Conservation (phyloP, 805 yeast species). For the Maudiozyma bulderi region DNA sequence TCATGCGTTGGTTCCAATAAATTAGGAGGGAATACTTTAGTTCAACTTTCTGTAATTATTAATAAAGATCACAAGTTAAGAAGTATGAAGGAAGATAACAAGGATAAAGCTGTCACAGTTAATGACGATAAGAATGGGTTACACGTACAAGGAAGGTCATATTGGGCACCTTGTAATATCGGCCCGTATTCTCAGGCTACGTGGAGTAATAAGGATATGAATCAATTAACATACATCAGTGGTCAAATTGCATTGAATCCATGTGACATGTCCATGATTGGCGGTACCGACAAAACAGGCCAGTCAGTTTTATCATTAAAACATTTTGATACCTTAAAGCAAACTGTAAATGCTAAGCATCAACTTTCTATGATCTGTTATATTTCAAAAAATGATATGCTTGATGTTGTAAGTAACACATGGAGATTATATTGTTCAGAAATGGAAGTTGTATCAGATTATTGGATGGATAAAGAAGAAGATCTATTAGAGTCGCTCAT, state of each 20-base stretch:
- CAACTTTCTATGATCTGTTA: slow-evolving; percentile 48
- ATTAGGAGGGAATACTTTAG: slow-evolving; percentile 17
- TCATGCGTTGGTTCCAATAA: slow-evolving; percentile 64
- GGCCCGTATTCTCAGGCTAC: slow-evolving; percentile 94
- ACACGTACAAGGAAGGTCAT: slow-evolving; percentile 87
- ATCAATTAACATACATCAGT: slow-evolving; percentile 52
- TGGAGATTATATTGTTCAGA: slow-evolving; percentile 39
- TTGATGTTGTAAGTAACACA: slow-evolving; percentile 26
- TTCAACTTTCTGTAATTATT: slow-evolving; percentile 53
- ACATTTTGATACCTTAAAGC: slow-evolving; percentile 57
- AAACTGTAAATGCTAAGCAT: slow-evolving; percentile 38
- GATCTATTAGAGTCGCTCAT: slow-evolving; percentile 30
- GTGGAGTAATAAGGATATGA: slow-evolving; percentile 33
- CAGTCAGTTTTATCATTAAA: slow-evolving; percentile 57
- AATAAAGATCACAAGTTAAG: slow-evolving; percentile 14
- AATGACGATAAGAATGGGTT: slow-evolving; percentile 48
- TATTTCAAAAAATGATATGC: slow-evolving; percentile 31
- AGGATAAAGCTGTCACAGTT: neutral
- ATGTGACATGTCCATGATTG: slow-evolving; percentile 44
- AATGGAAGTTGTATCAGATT: slow-evolving; percentile 12
- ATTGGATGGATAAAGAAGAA: slow-evolving; percentile 18
- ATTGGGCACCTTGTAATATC: slow-evolving; percentile 97
- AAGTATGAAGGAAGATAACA: neutral
- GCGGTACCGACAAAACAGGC: slow-evolving; percentile 16
- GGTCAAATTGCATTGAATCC: slow-evolving; percentile 92